Evolutionary conservation across 306 rosid genomes (phyloP).

Genomic region (Dalbergia cultrata): DNA sequence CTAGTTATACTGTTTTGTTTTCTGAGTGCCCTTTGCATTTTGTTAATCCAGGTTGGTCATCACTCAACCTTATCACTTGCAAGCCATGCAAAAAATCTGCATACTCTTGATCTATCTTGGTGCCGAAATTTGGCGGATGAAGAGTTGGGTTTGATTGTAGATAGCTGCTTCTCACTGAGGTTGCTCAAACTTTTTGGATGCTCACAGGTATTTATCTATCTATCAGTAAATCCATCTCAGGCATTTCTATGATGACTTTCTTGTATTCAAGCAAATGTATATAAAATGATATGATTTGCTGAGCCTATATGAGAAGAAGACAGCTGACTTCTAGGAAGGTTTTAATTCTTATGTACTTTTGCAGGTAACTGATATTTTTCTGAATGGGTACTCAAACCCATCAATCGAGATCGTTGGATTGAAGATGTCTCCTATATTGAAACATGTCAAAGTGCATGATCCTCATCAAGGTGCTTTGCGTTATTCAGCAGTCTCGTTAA

Average conservation of each 20-base stretch:
- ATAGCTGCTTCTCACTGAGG: conserved; percentile 74
- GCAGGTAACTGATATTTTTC: conserved; percentile 73
- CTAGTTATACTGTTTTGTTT: conserved; percentile 12
- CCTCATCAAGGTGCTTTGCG: conserved; percentile 50
- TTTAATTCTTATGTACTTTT: conserved; percentile 12
- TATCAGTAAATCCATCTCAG: neutral
- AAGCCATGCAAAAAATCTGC: conserved; percentile 60
- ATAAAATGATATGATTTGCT: neutral
- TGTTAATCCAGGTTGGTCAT: conserved; percentile 68
- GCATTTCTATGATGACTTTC: conserved; percentile 10
- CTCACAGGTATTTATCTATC: conserved; percentile 66
- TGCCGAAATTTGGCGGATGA: conserved; percentile 75
- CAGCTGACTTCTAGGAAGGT: neutral
- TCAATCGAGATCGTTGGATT: conserved; percentile 65
- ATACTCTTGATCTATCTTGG: conserved; percentile 84
- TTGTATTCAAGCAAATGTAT: conserved; percentile 7
- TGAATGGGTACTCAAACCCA: conserved; percentile 72
- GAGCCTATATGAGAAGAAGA: neutral
- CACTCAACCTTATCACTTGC: conserved; percentile 73
- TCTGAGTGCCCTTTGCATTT: conserved; percentile 39
- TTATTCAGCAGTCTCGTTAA: conserved; percentile 46
- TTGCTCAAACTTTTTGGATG: conserved; percentile 84
- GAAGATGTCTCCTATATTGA: conserved; percentile 57
- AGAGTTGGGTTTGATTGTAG: conserved; percentile 78
- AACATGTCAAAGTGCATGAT: conserved; percentile 47